Evolutionary conservation across 768 basidiomycete species (phyloP), one percentile per base, ranked within the genome.

Genomic region (Zangia roseola): DNA sequence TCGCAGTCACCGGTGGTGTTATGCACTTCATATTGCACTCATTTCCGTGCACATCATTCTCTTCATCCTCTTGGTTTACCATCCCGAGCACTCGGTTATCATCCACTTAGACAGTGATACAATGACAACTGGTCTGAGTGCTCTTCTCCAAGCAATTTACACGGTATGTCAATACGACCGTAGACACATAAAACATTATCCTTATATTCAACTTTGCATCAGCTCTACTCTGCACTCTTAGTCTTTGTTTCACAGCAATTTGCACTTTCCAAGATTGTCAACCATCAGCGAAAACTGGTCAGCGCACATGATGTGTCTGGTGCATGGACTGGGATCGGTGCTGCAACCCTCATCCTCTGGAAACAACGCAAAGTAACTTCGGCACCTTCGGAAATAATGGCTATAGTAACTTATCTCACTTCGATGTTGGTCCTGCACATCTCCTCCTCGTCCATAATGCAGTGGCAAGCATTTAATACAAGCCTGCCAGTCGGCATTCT

Each of bases 271-370:
- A 28, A 42, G 5, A 36, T 21, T 21, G 43, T 63, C 33, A 3
- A 21, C 1, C 37, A 30, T 16, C 20, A 25, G 5, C 59, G 50
- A 37, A 61, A 40, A 5, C 53, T 64, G 33, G 59, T 61, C 4
- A 49, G 50, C 0, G 30, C 53, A 2, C 63, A 64, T 13, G 63
- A 64, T 19, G 45, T 50, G 10, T 42, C 24, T 2, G 26, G 45
- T 3, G 56, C 63, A 3, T 64, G 63, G 63, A 44, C 40, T 1
- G 63, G 63, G 6, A 47, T 64, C 26, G 63, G 63, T 4, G 51
- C 61, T 2, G 58, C 63, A 0, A 49, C 56, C 19, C 13, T n/a
- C 4, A 24, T 14, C 3, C 8, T 62, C 13, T 64, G 60, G 60
- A 43, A 54, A 13, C 63, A 64, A 47, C 56, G 42, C 13, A 41